Evolutionary conservation across 768 basidiomycete genomes (phyloP).

Genomic region (Tricholoma hemisulphureum): DNA sequence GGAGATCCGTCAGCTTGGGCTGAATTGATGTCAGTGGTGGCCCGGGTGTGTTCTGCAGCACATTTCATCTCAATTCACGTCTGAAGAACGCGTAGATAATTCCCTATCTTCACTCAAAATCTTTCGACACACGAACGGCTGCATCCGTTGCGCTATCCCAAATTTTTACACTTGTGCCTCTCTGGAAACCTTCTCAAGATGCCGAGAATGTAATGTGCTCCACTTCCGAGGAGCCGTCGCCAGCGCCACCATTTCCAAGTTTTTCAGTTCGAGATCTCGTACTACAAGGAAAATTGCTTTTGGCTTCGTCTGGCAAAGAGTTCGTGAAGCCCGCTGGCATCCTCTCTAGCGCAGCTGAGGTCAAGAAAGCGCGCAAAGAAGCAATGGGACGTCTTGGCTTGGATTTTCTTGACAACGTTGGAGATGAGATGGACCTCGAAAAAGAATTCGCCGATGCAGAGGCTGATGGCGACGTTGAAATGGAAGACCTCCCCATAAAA

Average conservation of each 20-base stretch:
- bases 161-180: conserved; percentile 80
- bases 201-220: conserved; percentile 27
- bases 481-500: conserved; percentile 36
- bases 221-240: conserved; percentile 32
- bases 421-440: conserved; percentile 83
- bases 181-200: conserved; percentile 61
- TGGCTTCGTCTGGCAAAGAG: conserved; percentile 94
- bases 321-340: conserved; percentile 75
- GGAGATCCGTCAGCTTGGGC: conserved; percentile 80
- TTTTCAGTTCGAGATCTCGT: conserved; percentile 80
- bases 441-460: conserved; percentile 70
- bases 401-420: conserved; percentile 77
- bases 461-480: conserved; percentile 42
- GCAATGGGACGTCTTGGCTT: conserved; percentile 87
- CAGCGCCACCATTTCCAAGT: conserved; percentile 62
- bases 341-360: conserved; percentile 70
- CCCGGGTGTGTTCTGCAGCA: conserved; percentile 55
- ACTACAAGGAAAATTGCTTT: conserved; percentile 70
- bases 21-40: conserved; percentile 87
- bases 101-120: conserved; percentile 87
- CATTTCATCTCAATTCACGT: conserved; percentile 7
- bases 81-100: conserved; percentile 57
- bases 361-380: conserved; percentile 84
- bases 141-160: conserved; percentile 87
- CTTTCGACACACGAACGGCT: conserved; percentile 88